These are phyloP conservation scores for Thalassia testudinum DNA, from an alignment of 116 monocot genomes.

Conservation along the genomic window DNA sequence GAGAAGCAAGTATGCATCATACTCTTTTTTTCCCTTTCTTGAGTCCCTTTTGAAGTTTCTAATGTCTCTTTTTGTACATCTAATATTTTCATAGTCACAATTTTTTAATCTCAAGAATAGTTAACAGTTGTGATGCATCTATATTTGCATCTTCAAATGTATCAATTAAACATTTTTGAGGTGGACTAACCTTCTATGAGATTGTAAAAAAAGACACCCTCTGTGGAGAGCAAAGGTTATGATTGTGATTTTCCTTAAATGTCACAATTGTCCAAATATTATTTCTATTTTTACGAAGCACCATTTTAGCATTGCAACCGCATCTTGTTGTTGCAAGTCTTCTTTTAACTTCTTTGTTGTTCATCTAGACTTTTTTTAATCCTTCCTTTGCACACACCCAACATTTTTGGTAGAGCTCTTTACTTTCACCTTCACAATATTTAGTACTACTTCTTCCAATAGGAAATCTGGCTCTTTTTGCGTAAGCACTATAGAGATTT, in stretches of 20 bases:
- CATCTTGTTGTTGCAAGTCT: not conserved
- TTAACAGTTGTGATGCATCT: not conserved
- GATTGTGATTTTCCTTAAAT: conserved; percentile 2
- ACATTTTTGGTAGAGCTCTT: not conserved
- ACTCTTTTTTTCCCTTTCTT: not conserved
- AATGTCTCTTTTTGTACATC: conserved; percentile 3
- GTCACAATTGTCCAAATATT: not conserved
- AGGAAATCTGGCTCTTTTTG: not conserved
- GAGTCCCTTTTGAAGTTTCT: not conserved
- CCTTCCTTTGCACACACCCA: not conserved
- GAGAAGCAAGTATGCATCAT: conserved; percentile 1
- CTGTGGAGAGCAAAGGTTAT: not conserved
- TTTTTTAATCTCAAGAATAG: not conserved
- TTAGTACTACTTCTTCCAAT: not conserved
- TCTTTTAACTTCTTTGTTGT: not conserved
- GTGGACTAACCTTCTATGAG: not conserved
- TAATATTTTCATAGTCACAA: not conserved
- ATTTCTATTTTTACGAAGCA: not conserved
- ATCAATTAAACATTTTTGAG: not conserved
- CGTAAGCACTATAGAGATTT: not conserved
- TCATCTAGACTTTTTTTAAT: not conserved
- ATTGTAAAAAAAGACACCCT: not conserved
- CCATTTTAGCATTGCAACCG: not conserved
- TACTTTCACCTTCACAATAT: not conserved
- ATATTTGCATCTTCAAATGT: conserved; percentile 1